Evolutionary conservation across 2,329 filamentous ascomycete genomes (phyloP), one percentile per base, ranked within the genome.

Genomic region (Arthrobotrys sphaeroides): DNA sequence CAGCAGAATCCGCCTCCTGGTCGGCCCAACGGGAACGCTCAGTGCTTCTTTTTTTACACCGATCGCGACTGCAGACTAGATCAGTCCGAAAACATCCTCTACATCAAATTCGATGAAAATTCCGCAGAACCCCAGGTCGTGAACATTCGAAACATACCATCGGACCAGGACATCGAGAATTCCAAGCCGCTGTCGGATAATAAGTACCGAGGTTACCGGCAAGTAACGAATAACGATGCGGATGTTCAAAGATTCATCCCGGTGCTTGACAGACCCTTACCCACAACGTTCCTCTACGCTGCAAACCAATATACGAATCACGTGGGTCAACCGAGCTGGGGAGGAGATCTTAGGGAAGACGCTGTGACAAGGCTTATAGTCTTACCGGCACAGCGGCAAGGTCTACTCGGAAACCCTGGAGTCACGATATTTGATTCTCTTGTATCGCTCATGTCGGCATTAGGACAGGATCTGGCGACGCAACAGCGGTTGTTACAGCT

Each of bases 11-110:
- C 68, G 0, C 68, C 68, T 12, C 26, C 28, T 1, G 18, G 40
- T n/a, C 3, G 38, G 12, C 28, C 40, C 0, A 43, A 61, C 9
- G 68, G 61, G 3, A 45, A 73, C n/a, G 43, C 68, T 5, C 26
- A 60, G 20, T 60, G 60, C 1, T 73, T 73, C n/a, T 49, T 66
- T 24, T 73, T 73, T 42, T 73, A 73, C 33, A 38, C 47, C 24
- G 68, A 65, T 24, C 16, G 20, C 5, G 36, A 59, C 22, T 73
- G 60, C 42, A 10, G 7, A 0, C 36, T 53, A 26, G 20, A 10
- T 16, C 22, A 51, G 26, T 65, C 68, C 3, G 31, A 40, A 0
- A 51, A 61, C 13, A 49, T 66, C 10, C 18, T 73, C 20, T 61
- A 73, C 28, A 31, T 73, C 16, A 40, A 47, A 28, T 73, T 73